Conservation (phyloP, 495 filamentous ascomycete species). For the Lichenothelia convexa region DNA sequence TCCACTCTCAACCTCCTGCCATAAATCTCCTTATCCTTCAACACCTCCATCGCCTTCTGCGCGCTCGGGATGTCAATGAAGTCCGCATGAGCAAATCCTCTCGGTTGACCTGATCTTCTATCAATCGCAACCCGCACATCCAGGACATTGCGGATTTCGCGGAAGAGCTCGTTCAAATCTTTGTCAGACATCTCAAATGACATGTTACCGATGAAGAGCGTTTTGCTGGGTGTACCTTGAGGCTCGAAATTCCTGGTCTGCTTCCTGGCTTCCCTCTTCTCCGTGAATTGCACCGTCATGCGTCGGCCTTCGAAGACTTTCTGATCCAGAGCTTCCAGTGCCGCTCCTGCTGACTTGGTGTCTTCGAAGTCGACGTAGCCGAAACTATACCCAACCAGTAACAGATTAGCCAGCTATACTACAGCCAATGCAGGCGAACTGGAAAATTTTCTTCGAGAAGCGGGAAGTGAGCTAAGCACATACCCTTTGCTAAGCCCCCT, state of each 20-base stretch:
- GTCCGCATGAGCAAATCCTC: slow-evolving; percentile 82
- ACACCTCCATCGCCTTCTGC: slow-evolving; percentile 31
- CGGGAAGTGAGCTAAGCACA: slow-evolving; percentile 15
- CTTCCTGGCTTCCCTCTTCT: slow-evolving; percentile 2
- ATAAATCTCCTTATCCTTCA: slow-evolving; percentile 40
- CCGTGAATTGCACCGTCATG: slow-evolving; percentile 38
- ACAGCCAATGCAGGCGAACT: too few relatives aligned
- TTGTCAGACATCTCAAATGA: slow-evolving; percentile 75
- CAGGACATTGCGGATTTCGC: slow-evolving; percentile 45
- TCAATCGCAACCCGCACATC: slow-evolving; percentile 87
- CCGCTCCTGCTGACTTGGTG: slow-evolving; percentile 35
- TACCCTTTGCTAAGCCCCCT: slow-evolving; percentile 81
- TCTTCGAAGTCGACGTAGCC: slow-evolving; percentile 55
- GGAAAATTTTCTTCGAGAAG: too few relatives aligned
- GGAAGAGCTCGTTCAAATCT: slow-evolving; percentile 71
- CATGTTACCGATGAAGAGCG: slow-evolving; percentile 79
- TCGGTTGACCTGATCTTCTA: slow-evolving; percentile 64
- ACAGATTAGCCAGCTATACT: background rate
- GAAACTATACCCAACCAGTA: slow-evolving; percentile 34
- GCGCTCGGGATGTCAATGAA: slow-evolving; percentile 53
- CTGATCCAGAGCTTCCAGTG: slow-evolving; percentile 45
- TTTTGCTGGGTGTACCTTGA: slow-evolving; percentile 29
- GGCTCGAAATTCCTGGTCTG: slow-evolving; percentile 1
- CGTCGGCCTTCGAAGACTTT: slow-evolving; percentile 67
- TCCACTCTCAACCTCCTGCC: slow-evolving; percentile 50